These are phyloP conservation scores for Pinus tabuliformis DNA, from an alignment of 75 land plant genomes.

Conservation along the genomic window DNA sequence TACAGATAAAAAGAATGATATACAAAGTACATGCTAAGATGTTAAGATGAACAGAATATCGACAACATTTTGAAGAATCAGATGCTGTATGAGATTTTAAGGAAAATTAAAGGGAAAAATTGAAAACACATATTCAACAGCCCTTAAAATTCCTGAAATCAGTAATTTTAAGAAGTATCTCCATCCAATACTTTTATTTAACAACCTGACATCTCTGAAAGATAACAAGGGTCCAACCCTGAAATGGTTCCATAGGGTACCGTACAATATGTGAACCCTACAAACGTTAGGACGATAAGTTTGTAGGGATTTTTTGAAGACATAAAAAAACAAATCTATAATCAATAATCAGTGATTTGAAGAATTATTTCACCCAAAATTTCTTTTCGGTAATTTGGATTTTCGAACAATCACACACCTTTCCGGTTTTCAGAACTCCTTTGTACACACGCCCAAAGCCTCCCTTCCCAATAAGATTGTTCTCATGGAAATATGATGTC, in stretches of 20 bases:
- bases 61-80: neutral
- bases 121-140: neutral
- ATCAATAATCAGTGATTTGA: neutral
- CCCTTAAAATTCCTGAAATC: neutral
- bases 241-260: neutral
- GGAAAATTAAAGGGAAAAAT: neutral
- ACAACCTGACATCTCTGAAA: neutral
- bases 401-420: conserved; percentile 31
- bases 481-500: conserved; percentile 64
- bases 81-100: neutral
- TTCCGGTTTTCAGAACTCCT: conserved; percentile 72
- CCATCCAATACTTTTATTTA: neutral
- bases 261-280: neutral
- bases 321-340: neutral
- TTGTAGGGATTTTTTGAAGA: neutral
- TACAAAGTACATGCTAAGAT: neutral
- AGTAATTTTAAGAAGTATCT: neutral
- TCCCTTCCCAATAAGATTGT: conserved; percentile 79
- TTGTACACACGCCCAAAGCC: conserved; percentile 91
- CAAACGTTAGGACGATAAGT: neutral
- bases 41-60: neutral
- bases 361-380: neutral
- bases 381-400: neutral
- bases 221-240: neutral
- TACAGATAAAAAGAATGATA: too few species aligned